Evolutionary conservation across 2,329 filamentous ascomycete species (phyloP).

Genomic region (Fusarium keratoplasticum): DNA sequence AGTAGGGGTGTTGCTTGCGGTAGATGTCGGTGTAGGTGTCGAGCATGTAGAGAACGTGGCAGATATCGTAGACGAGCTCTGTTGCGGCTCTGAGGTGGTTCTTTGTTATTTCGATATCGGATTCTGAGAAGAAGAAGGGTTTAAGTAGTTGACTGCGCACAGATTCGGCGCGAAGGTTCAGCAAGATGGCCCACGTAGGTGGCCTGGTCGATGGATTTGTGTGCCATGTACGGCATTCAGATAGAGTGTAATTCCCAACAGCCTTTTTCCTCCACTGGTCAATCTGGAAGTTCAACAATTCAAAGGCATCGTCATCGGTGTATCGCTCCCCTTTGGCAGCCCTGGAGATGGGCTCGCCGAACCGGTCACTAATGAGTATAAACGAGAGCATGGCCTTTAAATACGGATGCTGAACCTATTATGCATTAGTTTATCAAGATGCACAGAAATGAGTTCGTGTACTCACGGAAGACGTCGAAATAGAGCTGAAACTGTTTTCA

Average conservation of each 20-base stretch:
- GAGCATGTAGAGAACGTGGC: conserved; percentile 15
- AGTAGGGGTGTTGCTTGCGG: conserved; percentile 25
- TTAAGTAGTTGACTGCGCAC: conserved; percentile 26
- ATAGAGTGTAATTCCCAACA: conserved; percentile 25
- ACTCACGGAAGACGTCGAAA: conserved; percentile 24
- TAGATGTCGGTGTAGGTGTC: conserved; percentile 24
- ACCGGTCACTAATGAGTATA: conserved; percentile 27
- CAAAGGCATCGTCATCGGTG: conserved; percentile 43
- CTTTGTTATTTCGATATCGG: conserved; percentile 21
- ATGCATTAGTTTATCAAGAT: fast-evolving
- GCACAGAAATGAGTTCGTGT: fast-evolving
- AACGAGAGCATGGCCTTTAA: conserved; percentile 30
- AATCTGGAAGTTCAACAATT: conserved; percentile 46
- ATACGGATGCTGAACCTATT: conserved; percentile 22
- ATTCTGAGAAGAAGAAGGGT: conserved; percentile 29
- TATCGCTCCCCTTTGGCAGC: conserved; percentile 29
- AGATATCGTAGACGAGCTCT: conserved; percentile 25
- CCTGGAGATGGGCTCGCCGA: conserved; percentile 22
- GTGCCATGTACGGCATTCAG: conserved; percentile 15
- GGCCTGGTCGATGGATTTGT: conserved; percentile 13
- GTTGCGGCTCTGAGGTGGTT: conserved; percentile 22
- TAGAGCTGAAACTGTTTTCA: conserved; percentile 26
- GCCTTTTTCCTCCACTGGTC: conserved; percentile 44
- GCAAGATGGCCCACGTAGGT: conserved; percentile 21
- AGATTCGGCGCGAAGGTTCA: conserved; percentile 28